Evolutionary conservation across 805 yeast species (phyloP), one percentile per base, ranked within the genome.

Genomic region (Zygosaccharomyces lentus): DNA sequence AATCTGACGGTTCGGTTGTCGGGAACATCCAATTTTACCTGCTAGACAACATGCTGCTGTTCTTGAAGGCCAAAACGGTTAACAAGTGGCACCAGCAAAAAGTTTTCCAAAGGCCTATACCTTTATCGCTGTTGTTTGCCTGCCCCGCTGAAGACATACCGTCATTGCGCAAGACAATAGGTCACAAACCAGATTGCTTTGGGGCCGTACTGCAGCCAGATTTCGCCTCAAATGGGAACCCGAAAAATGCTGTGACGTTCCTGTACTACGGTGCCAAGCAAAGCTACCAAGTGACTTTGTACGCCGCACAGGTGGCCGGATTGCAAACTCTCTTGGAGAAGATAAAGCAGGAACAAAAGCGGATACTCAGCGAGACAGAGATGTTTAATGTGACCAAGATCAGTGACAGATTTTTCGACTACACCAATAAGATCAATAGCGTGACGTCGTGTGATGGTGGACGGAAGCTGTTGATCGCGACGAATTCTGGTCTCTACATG

Each of bases 381-480:
- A 84, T 91, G 51, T 89, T 85, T 65, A 82, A 93, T 1, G 70
- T 84, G 52, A 80, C 82, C 13, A 84, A 88, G 50, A 73, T 87
- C 45, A 86, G 84, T 52, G 82, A 87, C 19, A 74, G 84, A 50
- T 80, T 80, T 58, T 90, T 90, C 65, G 88, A 81, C 53, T 79
- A 81, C 40, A 72, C 74, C 16, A 81, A 90, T 60, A 78, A 84
- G 50, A 86, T 91, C 56, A 89, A 87, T 61, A 89, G 97, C 71
- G 91, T 89, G 24, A 89, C 86, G 32, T 95, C 96, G 27, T 84
- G 87, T 64, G 96, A 93, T 61, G 96, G 96, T 43, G 98, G 98
- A 16, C 78, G 95, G 53, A 87, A 90, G 61, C 69, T 90, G 53
- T 65, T 93, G 29, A 90, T 87, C 59, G 98, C 98, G 35, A 89